Evolutionary conservation across 768 basidiomycete genomes (phyloP).

Genomic region (Crucibulum laeve): DNA sequence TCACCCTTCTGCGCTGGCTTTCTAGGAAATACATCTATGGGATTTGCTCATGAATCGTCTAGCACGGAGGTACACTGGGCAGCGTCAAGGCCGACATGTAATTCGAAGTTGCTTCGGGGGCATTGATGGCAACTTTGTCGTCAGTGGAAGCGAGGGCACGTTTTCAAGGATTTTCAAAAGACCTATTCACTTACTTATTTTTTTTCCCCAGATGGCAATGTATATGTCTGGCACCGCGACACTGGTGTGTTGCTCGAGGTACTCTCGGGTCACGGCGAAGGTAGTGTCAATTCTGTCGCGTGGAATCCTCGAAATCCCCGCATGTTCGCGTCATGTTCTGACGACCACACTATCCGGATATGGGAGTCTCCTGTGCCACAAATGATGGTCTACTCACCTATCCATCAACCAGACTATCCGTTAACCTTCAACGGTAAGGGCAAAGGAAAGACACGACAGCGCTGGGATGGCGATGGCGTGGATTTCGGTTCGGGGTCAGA

Average conservation of each 20-base stretch:
- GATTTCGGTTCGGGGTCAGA: slow-evolving; percentile 1
- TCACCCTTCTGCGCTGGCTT: slow-evolving; percentile 7
- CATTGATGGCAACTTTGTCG: slow-evolving; percentile 79
- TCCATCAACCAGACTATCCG: slow-evolving; percentile 12
- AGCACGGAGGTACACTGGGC: slow-evolving; percentile 81
- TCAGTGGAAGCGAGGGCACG: slow-evolving; percentile 94
- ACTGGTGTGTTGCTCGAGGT: slow-evolving; percentile 80
- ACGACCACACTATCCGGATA: slow-evolving; percentile 87
- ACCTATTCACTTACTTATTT: not conserved
- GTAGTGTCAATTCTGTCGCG: slow-evolving; percentile 92
- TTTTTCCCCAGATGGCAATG: slow-evolving; percentile 66
- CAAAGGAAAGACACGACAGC: slow-evolving; percentile 58
- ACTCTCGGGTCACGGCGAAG: slow-evolving; percentile 82
- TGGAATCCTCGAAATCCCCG: slow-evolving; percentile 90
- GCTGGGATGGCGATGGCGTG: slow-evolving; percentile 23
- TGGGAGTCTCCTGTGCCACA: slow-evolving; percentile 60
- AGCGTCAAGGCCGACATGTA: slow-evolving; percentile 78
- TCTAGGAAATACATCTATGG: slow-evolving; percentile 87
- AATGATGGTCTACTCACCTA: slow-evolving; percentile 7
- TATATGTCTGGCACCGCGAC: slow-evolving; percentile 95
- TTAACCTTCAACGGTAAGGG: slow-evolving; percentile 47
- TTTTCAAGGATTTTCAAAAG: slow-evolving; percentile 6
- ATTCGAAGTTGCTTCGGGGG: slow-evolving; percentile 96
- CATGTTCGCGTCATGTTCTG: slow-evolving; percentile 96
- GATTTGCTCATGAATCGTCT: slow-evolving; percentile 67